Conservation (phyloP, 208 protist genomes). For the Trypanosoma melophagium region DNA sequence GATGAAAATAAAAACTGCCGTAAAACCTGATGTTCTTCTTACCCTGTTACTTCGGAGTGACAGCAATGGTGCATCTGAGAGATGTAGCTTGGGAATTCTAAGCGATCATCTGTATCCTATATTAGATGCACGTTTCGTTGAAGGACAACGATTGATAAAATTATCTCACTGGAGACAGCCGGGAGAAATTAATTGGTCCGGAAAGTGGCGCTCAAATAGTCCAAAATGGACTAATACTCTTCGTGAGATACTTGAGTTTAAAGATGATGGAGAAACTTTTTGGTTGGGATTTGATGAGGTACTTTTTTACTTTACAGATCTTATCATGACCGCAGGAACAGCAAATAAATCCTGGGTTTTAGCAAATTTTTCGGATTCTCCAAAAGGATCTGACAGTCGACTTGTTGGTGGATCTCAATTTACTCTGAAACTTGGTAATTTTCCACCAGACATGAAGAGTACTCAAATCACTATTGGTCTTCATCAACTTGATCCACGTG, state of each 20-base stretch:
- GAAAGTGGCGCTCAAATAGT: slow-evolving; percentile 63
- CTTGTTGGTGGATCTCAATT: slow-evolving; percentile 34
- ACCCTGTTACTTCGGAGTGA: slow-evolving; percentile 50
- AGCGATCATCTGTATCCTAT: slow-evolving; percentile 79
- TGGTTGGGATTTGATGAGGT: slow-evolving; percentile 86
- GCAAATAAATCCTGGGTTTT: slow-evolving; percentile 18
- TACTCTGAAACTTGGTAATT: slow-evolving; percentile 38
- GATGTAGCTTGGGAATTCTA: slow-evolving; percentile 52
- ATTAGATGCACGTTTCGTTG: slow-evolving; percentile 69
- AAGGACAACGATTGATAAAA: slow-evolving; percentile 76
- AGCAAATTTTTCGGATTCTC: slow-evolving; percentile 33
- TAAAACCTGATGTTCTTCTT: slow-evolving; percentile 44
- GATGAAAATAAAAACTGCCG: slow-evolving; percentile 51
- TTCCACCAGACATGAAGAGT: slow-evolving; percentile 28
- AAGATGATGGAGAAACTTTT: slow-evolving; percentile 36
- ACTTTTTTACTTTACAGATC: slow-evolving; percentile 83
- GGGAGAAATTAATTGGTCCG: slow-evolving; percentile 44
- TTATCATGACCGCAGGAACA: slow-evolving; percentile 57
- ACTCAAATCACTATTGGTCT: slow-evolving; percentile 61
- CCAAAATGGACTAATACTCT: slow-evolving; percentile 55
- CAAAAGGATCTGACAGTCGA: slow-evolving; percentile 8
- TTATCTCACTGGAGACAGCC: slow-evolving; percentile 61
- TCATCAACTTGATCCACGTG: slow-evolving; percentile 73
- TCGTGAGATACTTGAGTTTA: slow-evolving; percentile 45
- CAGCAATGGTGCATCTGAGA: slow-evolving; percentile 41